Conservation (phyloP, 2,329 filamentous ascomycete genomes). For the Acrocalymma vagum region DNA sequence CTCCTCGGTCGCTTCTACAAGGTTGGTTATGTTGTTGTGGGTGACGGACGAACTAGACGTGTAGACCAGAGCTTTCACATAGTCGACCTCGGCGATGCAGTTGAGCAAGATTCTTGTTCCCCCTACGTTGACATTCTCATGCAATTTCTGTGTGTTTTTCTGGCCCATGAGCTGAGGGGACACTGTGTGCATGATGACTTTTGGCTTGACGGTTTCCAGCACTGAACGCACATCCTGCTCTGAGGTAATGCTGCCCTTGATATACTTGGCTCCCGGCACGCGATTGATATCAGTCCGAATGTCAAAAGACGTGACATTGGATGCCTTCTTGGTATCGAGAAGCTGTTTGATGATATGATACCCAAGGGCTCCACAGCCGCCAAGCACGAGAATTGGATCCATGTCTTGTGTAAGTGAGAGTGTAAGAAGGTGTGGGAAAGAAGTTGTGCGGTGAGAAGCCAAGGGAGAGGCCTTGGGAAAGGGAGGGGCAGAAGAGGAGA, state of each 20-base stretch:
- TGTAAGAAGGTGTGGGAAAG: too few relatives aligned
- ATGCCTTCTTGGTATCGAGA: slow-evolving; percentile 8
- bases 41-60: slow-evolving; percentile 20
- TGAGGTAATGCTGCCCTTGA: slow-evolving; percentile 9
- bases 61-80: slow-evolving; percentile 17
- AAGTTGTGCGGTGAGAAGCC: too few relatives aligned
- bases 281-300: slow-evolving; percentile 2
- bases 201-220: slow-evolving; percentile 1
- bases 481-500: too few relatives aligned
- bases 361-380: slow-evolving; percentile 20
- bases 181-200: slow-evolving; percentile 8
- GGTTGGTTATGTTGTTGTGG: slow-evolving; percentile 7
- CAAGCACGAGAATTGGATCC: slow-evolving; percentile 18
- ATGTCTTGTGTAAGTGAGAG: too few relatives aligned
- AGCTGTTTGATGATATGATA: slow-evolving; percentile 22
- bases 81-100: too few relatives aligned
- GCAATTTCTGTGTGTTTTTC: neutral
- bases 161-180: slow-evolving; percentile 5
- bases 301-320: slow-evolving; percentile 9
- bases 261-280: slow-evolving; percentile 5
- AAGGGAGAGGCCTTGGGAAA: too few relatives aligned
- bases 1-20: slow-evolving; percentile 9
- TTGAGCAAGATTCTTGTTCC: neutral
- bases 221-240: slow-evolving; percentile 4
- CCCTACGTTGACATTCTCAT: slow-evolving; percentile 2